A percentile compares a stretch with the other conserved stretches of the same genome.
phyloP scores from a whole-genome alignment of 106 monocot genomes.

The Allium fistulosum region DNA sequence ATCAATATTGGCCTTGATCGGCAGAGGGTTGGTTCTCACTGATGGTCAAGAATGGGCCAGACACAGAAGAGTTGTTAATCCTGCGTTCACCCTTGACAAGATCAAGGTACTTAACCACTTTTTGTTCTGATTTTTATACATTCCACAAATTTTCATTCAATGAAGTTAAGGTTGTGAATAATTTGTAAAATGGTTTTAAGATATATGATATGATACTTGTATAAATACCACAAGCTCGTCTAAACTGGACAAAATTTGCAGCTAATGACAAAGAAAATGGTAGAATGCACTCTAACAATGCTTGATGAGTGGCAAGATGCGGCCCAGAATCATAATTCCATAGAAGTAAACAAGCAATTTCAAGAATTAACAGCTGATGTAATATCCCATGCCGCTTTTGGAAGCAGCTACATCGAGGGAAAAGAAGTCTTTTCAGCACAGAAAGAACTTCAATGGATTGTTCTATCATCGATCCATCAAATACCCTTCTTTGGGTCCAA shows the following conservation, averaged over 20 bases:
- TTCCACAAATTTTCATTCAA: too few species aligned
- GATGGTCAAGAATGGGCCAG: conserved; percentile 43
- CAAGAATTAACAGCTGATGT: conserved; percentile 48
- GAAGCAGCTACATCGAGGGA: conserved; percentile 31
- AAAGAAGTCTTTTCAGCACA: conserved; percentile 53
- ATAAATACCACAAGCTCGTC: too few species aligned
- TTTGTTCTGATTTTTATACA: too few species aligned
- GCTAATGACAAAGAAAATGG: conserved; percentile 30
- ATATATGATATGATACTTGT: too few species aligned
- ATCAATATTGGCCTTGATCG: conserved; percentile 16
- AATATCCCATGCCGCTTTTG: conserved; percentile 55
- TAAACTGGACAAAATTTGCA: not conserved
- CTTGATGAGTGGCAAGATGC: conserved; percentile 11
- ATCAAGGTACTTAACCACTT: conserved; percentile 20
- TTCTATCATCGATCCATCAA: not conserved
- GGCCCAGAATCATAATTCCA: not conserved
- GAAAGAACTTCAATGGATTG: conserved; percentile 19
- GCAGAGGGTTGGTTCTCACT: conserved; percentile 32
- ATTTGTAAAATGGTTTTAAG: too few species aligned
- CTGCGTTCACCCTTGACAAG: conserved; percentile 55
- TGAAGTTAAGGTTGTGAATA: too few species aligned
- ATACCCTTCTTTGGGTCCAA: conserved; percentile 15
- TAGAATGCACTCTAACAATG: conserved; percentile 18
- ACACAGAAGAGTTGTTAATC: conserved; percentile 37
- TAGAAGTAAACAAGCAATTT: conserved; percentile 29